Evolutionary conservation across 768 basidiomycete genomes (phyloP).

Genomic region (Pisolithus microcarpus): DNA sequence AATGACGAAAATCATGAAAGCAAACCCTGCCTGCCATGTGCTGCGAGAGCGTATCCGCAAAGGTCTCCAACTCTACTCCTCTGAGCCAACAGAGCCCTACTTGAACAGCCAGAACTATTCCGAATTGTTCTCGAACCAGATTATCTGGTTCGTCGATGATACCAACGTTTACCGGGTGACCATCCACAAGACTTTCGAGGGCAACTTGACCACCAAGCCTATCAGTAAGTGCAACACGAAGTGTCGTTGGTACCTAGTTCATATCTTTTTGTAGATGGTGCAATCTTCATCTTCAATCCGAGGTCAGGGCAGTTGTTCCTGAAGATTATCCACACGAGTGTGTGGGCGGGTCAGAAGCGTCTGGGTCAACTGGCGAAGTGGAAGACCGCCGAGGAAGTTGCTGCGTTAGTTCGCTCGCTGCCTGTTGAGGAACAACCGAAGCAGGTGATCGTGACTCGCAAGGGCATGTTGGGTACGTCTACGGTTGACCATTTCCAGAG

Average conservation of each 20-base stretch:
- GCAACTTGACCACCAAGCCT: constrained; percentile 98
- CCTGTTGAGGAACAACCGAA: constrained; percentile 99
- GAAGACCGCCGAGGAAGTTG: constrained; percentile 99
- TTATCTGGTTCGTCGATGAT: constrained; percentile 99
- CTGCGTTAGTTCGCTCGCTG: constrained; percentile 90
- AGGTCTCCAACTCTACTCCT: constrained; percentile 96
- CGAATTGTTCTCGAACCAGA: constrained; percentile 95
- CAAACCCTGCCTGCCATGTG: constrained; percentile 96
- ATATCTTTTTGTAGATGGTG: constrained; percentile 52
- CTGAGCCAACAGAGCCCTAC: constrained; percentile 98
- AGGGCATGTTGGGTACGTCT: constrained; percentile 91
- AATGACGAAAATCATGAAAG: constrained; percentile 99
- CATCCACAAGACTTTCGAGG: constrained; percentile 99
- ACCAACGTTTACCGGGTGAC: constrained; percentile 99
- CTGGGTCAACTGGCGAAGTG: constrained; percentile 98
- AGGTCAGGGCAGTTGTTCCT: constrained; percentile 96
- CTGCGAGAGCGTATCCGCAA: constrained; percentile 98
- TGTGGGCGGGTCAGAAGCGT: constrained; percentile 99
- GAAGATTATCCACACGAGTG: constrained; percentile 99
- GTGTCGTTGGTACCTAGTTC: background rate
- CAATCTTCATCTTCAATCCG: constrained; percentile 99
- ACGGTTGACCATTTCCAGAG: background rate
- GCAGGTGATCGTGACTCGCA: constrained; percentile 98
- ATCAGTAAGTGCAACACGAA: constrained; percentile 55
- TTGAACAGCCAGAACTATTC: constrained; percentile 98